Evolutionary conservation across 208 protist species (phyloP), one percentile per base, ranked within the genome.

Genomic region (Wallacemonas collosoma): DNA sequence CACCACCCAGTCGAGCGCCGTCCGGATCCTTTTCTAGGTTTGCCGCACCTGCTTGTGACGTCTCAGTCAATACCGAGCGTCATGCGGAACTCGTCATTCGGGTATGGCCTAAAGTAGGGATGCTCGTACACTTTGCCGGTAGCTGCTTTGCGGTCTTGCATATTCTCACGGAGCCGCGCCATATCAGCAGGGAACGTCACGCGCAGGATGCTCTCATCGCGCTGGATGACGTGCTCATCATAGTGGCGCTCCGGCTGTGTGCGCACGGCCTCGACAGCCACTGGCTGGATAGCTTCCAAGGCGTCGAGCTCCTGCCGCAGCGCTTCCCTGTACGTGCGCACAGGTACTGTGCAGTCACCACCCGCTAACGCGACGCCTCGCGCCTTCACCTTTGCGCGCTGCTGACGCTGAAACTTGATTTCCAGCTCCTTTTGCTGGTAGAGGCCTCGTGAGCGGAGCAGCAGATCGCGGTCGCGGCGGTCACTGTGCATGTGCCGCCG

Each of bases 351-450:
- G 60, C 40, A 45, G 43, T 79, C 14, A 50, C 62, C 41, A 55
- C 68, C 40, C 61, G 41, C 8, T 5, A 69, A 17, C 4, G 64
- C 51, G 8, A 55, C 43, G 47, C 44, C 57, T 9, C 67, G 61
- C 7, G 56, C 53, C 48, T 74, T 40, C 45, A 73, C 43, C 7
- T 70, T 71, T 0, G 64, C 64, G 2, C 71, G 78, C 44, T 63
- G 62, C 69, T 72, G 56, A 5, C 68, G 54, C 68, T 71, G 73
- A 53, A 82, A 72, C 8, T 73, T 67, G 11, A 17, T n/a, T 15
- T 72, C 81, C 17, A 84, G 82, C 62, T 90, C 79, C 0, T 26
- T 66, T 58, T 86, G 75, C 70, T 90, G 83, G 48, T 95, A 95
- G 3, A 55, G n/a, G 14, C 72, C 74, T 2, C 68, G 80, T 6